Conservation (phyloP, 1,284 basidiomycete species). For the Cutaneotrichosporon curvatum region DNA sequence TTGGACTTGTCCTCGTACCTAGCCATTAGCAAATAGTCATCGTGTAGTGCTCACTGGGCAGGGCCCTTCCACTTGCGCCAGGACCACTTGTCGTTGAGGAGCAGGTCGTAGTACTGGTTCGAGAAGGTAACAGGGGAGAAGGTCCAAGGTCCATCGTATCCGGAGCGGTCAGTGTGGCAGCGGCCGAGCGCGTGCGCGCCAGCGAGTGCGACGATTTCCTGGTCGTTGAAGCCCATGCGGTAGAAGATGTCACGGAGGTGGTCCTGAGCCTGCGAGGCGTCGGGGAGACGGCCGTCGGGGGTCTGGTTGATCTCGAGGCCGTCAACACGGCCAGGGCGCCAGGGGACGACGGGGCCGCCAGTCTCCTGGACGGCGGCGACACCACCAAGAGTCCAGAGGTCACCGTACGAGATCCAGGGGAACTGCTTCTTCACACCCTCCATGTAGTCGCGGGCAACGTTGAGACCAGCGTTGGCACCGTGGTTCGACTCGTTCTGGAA, state of each 20-base stretch:
- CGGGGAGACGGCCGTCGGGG: slow-evolving; percentile 91
- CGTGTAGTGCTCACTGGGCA: slow-evolving; percentile 5
- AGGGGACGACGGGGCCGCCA: slow-evolving; percentile 61
- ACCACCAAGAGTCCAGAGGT: slow-evolving; percentile 87
- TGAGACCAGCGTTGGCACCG: slow-evolving; percentile 78
- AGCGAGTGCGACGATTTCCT: slow-evolving; percentile 88
- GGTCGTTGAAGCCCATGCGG: slow-evolving; percentile 95
- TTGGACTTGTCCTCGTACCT: slow-evolving; percentile 80
- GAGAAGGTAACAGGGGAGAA: slow-evolving; percentile 54
- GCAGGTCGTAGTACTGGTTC: slow-evolving; percentile 78
- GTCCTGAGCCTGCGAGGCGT: slow-evolving; percentile 73
- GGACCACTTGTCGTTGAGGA: slow-evolving; percentile 72
- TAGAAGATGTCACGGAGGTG: slow-evolving; percentile 87
- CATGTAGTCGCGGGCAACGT: slow-evolving; percentile 74
- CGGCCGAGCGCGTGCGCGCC: slow-evolving; percentile 94
- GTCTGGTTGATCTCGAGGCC: slow-evolving; percentile 68
- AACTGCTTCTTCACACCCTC: slow-evolving; percentile 75
- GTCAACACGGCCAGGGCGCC: slow-evolving; percentile 83
- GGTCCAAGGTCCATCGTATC: slow-evolving; percentile 69
- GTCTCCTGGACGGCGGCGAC: slow-evolving; percentile 58
- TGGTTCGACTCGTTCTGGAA: slow-evolving; percentile 79
- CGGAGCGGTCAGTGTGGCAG: slow-evolving; percentile 75
- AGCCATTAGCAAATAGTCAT: too few species aligned
- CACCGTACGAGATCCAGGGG: slow-evolving; percentile 88
- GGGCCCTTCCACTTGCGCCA: slow-evolving; percentile 50